Evolutionary conservation across 805 yeast species (phyloP).

Genomic region (Teunomyces pallodes): DNA sequence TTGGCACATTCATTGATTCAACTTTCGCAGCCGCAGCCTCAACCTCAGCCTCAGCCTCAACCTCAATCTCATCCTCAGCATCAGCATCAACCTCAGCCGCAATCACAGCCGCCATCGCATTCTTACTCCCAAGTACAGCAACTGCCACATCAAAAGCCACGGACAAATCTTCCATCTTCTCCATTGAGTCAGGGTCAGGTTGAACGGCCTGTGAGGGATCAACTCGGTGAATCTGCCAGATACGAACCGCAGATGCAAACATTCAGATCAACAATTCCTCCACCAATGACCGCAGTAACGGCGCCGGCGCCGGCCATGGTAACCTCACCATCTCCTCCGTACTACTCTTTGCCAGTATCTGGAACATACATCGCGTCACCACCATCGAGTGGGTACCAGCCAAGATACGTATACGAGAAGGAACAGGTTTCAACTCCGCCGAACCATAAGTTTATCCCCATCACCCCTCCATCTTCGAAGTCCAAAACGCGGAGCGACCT

Average conservation of each 20-base stretch:
- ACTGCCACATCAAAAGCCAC: background rate
- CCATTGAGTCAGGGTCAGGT: background rate
- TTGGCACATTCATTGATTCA: slow-evolving; percentile 42
- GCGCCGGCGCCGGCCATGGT: background rate
- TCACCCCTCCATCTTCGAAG: slow-evolving; percentile 40
- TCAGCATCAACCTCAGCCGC: slow-evolving; percentile 7
- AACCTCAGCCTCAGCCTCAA: slow-evolving; percentile 2
- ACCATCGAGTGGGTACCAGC: background rate
- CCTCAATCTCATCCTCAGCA: slow-evolving; percentile 4
- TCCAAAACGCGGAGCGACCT: slow-evolving; percentile 28
- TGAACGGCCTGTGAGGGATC: background rate
- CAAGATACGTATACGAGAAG: background rate
- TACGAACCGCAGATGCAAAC: background rate
- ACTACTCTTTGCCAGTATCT: background rate
- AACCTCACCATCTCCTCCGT: background rate
- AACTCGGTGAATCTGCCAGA: background rate
- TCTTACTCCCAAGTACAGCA: slow-evolving; percentile 5
- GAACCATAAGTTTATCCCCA: slow-evolving; percentile 32
- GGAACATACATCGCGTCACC: background rate
- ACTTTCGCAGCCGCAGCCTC: slow-evolving; percentile 22
- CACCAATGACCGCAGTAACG: background rate
- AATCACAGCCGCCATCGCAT: background rate
- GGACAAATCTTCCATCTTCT: background rate
- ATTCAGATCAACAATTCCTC: background rate
- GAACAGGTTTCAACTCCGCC: slow-evolving; percentile 4